These are phyloP conservation scores for Sporothrix protearum DNA, from an alignment of 2,329 filamentous ascomycete species.

Conservation along the genomic window DNA sequence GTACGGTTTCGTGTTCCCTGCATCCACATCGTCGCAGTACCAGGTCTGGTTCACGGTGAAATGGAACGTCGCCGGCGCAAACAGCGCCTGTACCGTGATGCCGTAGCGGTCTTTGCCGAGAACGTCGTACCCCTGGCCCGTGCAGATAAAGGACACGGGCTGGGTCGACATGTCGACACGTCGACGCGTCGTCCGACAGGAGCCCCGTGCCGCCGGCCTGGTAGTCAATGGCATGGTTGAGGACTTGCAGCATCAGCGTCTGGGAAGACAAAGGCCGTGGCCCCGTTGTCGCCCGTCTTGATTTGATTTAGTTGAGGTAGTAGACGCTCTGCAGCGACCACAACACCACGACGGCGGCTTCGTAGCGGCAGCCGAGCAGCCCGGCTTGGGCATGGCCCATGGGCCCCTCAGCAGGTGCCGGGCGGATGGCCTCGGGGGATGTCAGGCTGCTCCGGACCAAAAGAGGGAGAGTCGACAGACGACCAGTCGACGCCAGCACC, in stretches of 20 bases:
- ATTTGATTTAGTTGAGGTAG: conserved; percentile 29
- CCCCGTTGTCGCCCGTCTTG: conserved; percentile 27
- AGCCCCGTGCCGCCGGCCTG: conserved; percentile 30
- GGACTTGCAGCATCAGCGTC: conserved; percentile 29
- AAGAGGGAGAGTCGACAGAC: conserved; percentile 25
- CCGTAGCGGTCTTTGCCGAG: conserved; percentile 25
- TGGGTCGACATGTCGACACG: conserved; percentile 18
- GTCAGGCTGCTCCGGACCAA: conserved; percentile 41
- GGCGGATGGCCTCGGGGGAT: conserved; percentile 36
- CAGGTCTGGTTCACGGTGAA: conserved; percentile 31
- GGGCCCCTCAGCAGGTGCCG: conserved; percentile 29
- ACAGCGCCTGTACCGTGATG: conserved; percentile 27
- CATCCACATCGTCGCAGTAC: conserved; percentile 31
- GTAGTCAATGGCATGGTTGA: conserved; percentile 30
- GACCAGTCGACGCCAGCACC: conserved; percentile 12
- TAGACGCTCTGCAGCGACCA: conserved; percentile 29
- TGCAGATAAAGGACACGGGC: conserved; percentile 23
- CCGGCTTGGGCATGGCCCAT: conserved; percentile 28
- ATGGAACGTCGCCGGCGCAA: conserved; percentile 25
- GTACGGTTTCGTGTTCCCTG: conserved; percentile 30
- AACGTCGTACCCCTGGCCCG: conserved; percentile 22
- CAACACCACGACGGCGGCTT: conserved; percentile 27
- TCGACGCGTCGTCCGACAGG: conserved; percentile 17
- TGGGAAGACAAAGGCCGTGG: conserved; percentile 21
- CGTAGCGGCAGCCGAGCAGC: conserved; percentile 27